These are phyloP conservation scores for Neophaeococcomyces aloes DNA, from an alignment of 2,329 filamentous ascomycete genomes.

Conservation along the genomic window DNA sequence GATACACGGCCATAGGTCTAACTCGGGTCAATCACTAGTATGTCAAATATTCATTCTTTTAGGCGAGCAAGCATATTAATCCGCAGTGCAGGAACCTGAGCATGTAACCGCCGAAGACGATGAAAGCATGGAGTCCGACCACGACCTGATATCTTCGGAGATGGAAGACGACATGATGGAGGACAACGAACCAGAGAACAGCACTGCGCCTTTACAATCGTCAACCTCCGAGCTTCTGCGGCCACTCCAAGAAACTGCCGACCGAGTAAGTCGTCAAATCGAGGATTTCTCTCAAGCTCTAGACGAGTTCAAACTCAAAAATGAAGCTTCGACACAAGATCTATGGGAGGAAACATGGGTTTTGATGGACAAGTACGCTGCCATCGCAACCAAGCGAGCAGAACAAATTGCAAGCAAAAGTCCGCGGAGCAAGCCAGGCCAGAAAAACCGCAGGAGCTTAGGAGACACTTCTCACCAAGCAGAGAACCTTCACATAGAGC, in stretches of 20 bases:
- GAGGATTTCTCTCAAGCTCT: conserved; percentile 76
- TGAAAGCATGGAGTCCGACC: conserved; percentile 24
- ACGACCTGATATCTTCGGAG: conserved; percentile 23
- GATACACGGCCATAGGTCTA: neutral
- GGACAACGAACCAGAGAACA: conserved; percentile 23
- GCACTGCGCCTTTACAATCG: conserved; percentile 13
- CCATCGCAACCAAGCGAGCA: conserved; percentile 41
- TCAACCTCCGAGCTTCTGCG: conserved; percentile 43
- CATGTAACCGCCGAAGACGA: conserved; percentile 17
- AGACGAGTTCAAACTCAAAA: conserved; percentile 53
- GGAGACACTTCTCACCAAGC: conserved; percentile 35
- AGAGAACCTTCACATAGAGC: conserved; percentile 65
- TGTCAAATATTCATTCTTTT: too few species aligned
- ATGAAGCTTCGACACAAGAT: conserved; percentile 29
- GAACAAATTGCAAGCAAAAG: neutral
- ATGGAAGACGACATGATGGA: conserved; percentile 21
- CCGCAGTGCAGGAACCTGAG: neutral
- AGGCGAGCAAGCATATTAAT: too few species aligned
- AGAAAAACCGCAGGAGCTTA: conserved; percentile 11
- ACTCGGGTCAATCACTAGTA: too few species aligned
- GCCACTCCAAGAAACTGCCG: conserved; percentile 53
- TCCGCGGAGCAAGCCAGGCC: conserved; percentile 10
- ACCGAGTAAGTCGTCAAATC: conserved; percentile 67
- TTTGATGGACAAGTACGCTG: conserved; percentile 54
- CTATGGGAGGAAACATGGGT: conserved; percentile 55